Evolutionary conservation across 805 yeast genomes (phyloP).

Genomic region (Lachancea nothofagi): DNA sequence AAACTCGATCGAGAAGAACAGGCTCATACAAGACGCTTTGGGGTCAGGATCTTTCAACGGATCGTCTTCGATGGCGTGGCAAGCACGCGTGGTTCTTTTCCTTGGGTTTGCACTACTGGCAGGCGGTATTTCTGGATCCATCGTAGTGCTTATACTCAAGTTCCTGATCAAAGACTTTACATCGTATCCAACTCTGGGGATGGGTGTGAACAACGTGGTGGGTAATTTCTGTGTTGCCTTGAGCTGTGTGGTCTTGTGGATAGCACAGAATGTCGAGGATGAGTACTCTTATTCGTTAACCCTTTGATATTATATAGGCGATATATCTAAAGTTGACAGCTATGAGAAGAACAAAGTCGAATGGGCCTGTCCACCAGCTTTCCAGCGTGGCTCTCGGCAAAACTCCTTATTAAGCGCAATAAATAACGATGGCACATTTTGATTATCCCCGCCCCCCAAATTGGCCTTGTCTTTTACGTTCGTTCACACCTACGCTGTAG

Average conservation of each 20-base stretch:
- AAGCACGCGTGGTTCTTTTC: conserved; percentile 84
- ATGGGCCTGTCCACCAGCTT: no score
- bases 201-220: conserved; percentile 88
- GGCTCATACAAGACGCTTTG: conserved; percentile 35
- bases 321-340: conserved; percentile 2
- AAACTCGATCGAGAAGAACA: conserved; percentile 42
- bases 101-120: conserved; percentile 90
- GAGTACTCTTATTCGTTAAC: conserved; percentile 92
- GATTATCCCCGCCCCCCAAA: no score
- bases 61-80: conserved; percentile 70
- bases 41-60: conserved; percentile 31
- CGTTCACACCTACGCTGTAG: no score
- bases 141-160: conserved; percentile 81
- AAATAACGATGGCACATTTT: no score
- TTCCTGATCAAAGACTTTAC: conserved; percentile 70
- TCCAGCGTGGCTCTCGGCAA: no score
- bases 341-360: background rate
- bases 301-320: conserved; percentile 36
- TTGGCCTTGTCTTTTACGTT: no score
- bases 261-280: conserved; percentile 92
- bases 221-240: conserved; percentile 75
- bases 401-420: no score
- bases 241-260: conserved; percentile 87
- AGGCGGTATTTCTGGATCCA: conserved; percentile 89
- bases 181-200: conserved; percentile 80